These are phyloP conservation scores for Hypoxylon rubiginosum DNA, from an alignment of 2,329 filamentous ascomycete genomes.

Conservation along the genomic window DNA sequence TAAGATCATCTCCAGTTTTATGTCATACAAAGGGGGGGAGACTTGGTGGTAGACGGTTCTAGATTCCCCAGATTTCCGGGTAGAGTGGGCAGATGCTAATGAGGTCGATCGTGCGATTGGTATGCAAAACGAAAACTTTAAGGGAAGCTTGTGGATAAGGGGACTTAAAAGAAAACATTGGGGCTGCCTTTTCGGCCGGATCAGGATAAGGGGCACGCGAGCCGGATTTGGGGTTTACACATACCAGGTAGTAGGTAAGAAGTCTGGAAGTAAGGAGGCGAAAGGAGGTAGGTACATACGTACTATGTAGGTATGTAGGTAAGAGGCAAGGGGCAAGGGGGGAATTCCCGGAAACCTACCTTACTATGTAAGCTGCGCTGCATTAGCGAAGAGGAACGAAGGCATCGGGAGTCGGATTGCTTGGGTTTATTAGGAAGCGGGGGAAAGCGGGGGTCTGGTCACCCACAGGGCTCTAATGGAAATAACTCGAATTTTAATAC, in stretches of 20 bases:
- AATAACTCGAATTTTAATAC: too few species aligned
- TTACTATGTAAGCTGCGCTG: neutral
- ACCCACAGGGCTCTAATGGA: too few species aligned
- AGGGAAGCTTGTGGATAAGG: conserved; percentile 23
- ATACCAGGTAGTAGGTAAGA: conserved; percentile 7
- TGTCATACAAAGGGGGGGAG: conserved; percentile 34
- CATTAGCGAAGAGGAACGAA: neutral
- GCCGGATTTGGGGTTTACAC: conserved; percentile 12
- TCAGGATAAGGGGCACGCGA: conserved; percentile 38
- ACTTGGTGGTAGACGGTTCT: conserved; percentile 4
- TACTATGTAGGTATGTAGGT: too few species aligned
- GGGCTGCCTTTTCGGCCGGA: conserved; percentile 17
- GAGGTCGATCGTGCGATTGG: conserved; percentile 37
- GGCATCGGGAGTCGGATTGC: neutral
- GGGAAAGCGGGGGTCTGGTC: neutral
- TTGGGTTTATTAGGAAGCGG: neutral
- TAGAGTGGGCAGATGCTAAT: conserved; percentile 33
- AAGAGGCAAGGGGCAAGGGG: neutral
- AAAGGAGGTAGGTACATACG: too few species aligned
- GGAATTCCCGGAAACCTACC: neutral
- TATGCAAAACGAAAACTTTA: conserved; percentile 36
- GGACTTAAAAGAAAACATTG: too few species aligned
- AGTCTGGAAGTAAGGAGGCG: too few species aligned
- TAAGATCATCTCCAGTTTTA: conserved; percentile 33
- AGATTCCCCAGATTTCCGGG: conserved; percentile 40